phyloP scores from a whole-genome alignment of 345 rosid species.

The Dovyalis caffra region DNA sequence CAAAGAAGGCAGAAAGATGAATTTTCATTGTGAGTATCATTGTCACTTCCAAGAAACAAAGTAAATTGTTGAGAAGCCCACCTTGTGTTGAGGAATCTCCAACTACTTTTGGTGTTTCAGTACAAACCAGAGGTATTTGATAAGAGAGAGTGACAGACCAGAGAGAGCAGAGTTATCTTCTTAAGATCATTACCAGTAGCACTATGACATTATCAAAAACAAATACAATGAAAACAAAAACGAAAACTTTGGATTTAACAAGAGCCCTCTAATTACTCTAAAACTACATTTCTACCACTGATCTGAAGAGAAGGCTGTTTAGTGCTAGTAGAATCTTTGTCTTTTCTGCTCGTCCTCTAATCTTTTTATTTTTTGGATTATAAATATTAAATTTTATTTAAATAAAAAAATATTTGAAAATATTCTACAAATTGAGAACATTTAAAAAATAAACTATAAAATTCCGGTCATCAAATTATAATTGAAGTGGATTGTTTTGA shows the following conservation, averaged over 20 bases:
- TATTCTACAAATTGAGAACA: too few relatives aligned
- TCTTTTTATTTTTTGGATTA: not conserved
- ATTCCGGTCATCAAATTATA: too few relatives aligned
- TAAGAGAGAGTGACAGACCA: not conserved
- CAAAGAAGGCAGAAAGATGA: not conserved
- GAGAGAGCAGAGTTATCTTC: not conserved
- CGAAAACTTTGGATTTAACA: not conserved
- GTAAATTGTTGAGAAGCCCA: slow-evolving; percentile 9
- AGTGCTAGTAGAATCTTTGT: not conserved
- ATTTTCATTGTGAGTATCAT: not conserved
- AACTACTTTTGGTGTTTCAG: not conserved
- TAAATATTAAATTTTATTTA: not conserved
- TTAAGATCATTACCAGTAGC: not conserved
- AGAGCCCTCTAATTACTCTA: slow-evolving; percentile 11
- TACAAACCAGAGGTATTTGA: not conserved
- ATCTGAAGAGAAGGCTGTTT: not conserved
- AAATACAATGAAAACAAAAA: not conserved
- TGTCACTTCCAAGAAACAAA: slow-evolving; percentile 5
- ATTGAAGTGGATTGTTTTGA: too few relatives aligned
- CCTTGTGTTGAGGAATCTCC: slow-evolving; percentile 24
- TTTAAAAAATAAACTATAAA: too few relatives aligned
- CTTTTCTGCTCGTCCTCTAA: not conserved
- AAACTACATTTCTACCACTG: slow-evolving; percentile 28
- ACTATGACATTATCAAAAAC: not conserved
- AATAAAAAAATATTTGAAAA: not conserved